A percentile compares a stretch with the other conserved stretches of the same genome.
Evolutionary conservation across 2,329 filamentous ascomycete species (phyloP).

Genomic region (Stromatinia cepivora): DNA sequence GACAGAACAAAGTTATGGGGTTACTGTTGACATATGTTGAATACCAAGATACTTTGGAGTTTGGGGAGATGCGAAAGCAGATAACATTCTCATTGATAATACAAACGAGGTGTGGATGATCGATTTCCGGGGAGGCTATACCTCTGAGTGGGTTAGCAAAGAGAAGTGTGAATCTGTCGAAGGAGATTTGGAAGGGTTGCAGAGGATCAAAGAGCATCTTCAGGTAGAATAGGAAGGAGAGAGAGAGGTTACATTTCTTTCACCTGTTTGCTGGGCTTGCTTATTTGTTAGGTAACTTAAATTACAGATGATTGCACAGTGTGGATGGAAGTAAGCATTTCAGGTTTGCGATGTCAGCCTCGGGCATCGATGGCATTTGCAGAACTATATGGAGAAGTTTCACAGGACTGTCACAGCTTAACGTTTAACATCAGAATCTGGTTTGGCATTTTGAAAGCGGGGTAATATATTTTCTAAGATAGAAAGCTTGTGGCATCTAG

Average conservation of each 20-base stretch:
- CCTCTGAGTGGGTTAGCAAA: not conserved
- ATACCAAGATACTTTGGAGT: too few relatives aligned
- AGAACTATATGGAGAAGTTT: not conserved
- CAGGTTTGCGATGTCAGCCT: not conserved
- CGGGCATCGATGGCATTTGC: not conserved
- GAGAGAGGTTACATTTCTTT: not conserved
- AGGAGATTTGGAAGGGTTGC: not conserved
- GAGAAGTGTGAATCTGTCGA: not conserved
- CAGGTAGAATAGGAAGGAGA: not conserved
- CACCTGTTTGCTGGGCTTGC: too few relatives aligned
- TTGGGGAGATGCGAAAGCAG: not conserved
- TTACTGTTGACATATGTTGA: too few relatives aligned
- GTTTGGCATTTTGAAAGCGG: not conserved
- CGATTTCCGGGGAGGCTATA: not conserved
- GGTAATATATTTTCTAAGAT: not conserved
- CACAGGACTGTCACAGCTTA: not conserved
- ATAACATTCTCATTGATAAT: not conserved
- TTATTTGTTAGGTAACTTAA: too few relatives aligned
- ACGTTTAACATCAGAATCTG: not conserved
- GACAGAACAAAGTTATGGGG: too few relatives aligned
- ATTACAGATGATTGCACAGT: too few relatives aligned
- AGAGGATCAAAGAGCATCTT: not conserved
- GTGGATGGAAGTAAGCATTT: too few relatives aligned
- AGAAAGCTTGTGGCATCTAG: not conserved
- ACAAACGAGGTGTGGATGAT: not conserved